Base-by-base conservation (phyloP, 768 basidiomycete genomes). In the Mycena albidolilacea region DNA sequence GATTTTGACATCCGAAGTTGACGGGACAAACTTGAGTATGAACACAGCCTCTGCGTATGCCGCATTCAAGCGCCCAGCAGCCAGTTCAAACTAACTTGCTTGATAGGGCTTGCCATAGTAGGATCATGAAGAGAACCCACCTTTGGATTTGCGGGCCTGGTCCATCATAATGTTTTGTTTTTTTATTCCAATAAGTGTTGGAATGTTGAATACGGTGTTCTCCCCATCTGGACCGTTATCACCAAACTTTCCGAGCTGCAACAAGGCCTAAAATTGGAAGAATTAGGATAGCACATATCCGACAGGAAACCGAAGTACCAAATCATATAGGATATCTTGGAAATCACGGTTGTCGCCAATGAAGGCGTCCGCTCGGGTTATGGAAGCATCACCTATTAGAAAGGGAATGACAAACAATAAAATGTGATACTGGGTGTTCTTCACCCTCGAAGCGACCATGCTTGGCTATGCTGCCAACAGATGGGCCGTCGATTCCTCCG, bases 321-420 rank as follows among this genome's bases (percentile, higher is more conserved):
- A 37, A 64, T 70, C 73, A 55, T 71, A n/a, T n/a, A n/a, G n/a
- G n/a, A n/a, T n/a, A 74, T 70, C 50, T 50, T 75, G 74, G 39
- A 75, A 75, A 46, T 75, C 44, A 5, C 70, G 64, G 44, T 75
- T 75, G 21, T 75, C 74, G 38, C 74, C 74, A 15, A 75, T 71
- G 23, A 71, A 68, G 60, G 66, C 65, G 74, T 75, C 74, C 9
- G 64, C 59, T 17, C 74, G 62, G 7, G 69, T 74, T 64, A 74
- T 70, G 15, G 73, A 71, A 7, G 69, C 73, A 17, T 74, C 65
- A 6, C 69, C 73, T 71, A n/a, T 21, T 8, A 4, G 14, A 39
- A 12, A 54, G 23, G n/a, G n/a, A 19, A n/a, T 57, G 12, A n/a
- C 8, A 7, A 19, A 55, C 11, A 5, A 5, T 19, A 50, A 41